Percentiles rank a stretch among this genome's conserved stretches.
Conservation (phyloP, 2,329 filamentous ascomycete species). For the Talaromyces sp. region DNA sequence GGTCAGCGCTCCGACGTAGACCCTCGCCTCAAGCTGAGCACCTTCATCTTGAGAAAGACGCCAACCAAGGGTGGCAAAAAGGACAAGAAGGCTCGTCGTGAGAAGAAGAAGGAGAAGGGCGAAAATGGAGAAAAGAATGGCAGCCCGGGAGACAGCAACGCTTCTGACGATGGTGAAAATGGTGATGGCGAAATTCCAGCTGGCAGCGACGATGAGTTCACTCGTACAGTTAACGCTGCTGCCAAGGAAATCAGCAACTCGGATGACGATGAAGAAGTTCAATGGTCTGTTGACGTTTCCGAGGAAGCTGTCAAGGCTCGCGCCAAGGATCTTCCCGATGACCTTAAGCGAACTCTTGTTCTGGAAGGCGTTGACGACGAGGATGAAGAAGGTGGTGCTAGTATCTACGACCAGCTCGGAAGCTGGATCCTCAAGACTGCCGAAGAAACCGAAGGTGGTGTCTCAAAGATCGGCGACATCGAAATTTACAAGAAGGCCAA, state of each 20-base stretch:
- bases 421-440: constrained; percentile 81
- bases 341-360: constrained; percentile 87
- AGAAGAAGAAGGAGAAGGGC: constrained; percentile 70
- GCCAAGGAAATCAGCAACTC: constrained; percentile 63
- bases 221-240: constrained; percentile 63
- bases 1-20: constrained; percentile 90
- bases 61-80: constrained; percentile 89
- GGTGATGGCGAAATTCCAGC: constrained; percentile 63
- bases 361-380: constrained; percentile 75
- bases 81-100: constrained; percentile 81
- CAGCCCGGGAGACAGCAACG: constrained; percentile 62
- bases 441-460: constrained; percentile 61
- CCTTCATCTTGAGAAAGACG: constrained; percentile 95
- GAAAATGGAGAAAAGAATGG: constrained; percentile 53
- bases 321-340: constrained; percentile 84
- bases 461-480: constrained; percentile 77
- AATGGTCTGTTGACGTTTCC: constrained; percentile 93
- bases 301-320: constrained; percentile 92
- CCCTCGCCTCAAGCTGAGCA: constrained; percentile 87
- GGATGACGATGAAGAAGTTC: constrained; percentile 68
- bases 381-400: constrained; percentile 68
- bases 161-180: constrained; percentile 56
- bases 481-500: constrained; percentile 95
- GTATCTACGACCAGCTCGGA: constrained; percentile 81
- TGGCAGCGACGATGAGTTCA: constrained; percentile 87